A percentile compares a stretch with the other conserved stretches of the same genome.
phyloP scores from a whole-genome alignment of 176 grass and related monocot genomes.

The Echinochloa phyllopogon region DNA sequence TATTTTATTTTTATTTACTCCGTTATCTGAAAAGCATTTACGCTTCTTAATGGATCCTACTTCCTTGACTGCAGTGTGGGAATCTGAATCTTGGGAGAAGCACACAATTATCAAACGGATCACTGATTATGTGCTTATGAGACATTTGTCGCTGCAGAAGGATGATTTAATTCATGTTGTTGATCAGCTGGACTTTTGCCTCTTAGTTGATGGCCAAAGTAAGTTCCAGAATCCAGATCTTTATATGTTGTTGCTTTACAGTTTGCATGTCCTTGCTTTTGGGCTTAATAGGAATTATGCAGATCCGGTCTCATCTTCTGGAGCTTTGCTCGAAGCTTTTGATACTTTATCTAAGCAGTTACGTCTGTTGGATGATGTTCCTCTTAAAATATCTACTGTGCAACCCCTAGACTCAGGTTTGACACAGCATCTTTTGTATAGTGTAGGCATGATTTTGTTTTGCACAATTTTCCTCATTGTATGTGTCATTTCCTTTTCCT shows the following conservation, averaged over 20 bases:
- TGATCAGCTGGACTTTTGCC: constrained; percentile 95
- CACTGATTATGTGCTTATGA: constrained; percentile 66
- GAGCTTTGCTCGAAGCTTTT: constrained; percentile 71
- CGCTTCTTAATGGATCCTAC: constrained; percentile 25
- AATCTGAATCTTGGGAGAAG: constrained; percentile 71
- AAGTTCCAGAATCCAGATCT: constrained; percentile 18
- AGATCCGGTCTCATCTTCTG: constrained; percentile 85
- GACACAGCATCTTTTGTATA: constrained; percentile 25
- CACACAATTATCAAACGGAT: constrained; percentile 89
- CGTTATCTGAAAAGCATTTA: constrained; percentile 27
- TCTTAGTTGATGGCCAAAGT: constrained; percentile 78
- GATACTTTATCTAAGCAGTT: constrained; percentile 73
- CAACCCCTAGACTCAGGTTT: constrained; percentile 84
- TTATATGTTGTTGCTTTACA: constrained; percentile 37
- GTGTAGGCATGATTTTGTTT: constrained; percentile 13
- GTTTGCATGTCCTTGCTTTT: constrained; percentile 8
- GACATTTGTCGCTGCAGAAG: constrained; percentile 65
- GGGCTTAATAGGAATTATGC: constrained; percentile 31
- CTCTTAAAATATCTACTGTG: constrained; percentile 88
- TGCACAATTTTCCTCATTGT: not conserved
- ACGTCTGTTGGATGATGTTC: constrained; percentile 75
- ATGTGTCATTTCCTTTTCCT: constrained; percentile 16
- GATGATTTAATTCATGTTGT: constrained; percentile 76
- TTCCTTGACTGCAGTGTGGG: constrained; percentile 74
- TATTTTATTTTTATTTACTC: constrained; percentile 30